Conservation (phyloP, 345 rosid species). For the Raphanus raphanistrum region DNA sequence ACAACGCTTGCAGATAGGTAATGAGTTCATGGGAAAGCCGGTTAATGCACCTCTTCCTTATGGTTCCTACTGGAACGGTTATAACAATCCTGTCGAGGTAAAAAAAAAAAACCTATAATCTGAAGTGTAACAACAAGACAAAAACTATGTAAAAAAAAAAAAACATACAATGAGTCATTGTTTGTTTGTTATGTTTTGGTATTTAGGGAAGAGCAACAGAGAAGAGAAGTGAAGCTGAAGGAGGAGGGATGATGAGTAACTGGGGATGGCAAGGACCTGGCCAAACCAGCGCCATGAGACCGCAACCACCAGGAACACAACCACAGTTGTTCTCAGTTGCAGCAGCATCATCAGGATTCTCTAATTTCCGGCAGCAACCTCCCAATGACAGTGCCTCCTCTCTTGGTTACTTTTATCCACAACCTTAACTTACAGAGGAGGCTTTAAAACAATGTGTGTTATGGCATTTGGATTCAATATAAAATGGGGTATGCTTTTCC, state of each 20-base stretch:
- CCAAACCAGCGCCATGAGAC: conserved; percentile 27
- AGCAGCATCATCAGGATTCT: conserved; percentile 49
- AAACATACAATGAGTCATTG: neutral
- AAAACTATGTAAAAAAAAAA: neutral
- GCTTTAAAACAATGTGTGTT: neutral
- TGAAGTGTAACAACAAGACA: neutral
- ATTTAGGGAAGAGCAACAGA: conserved; percentile 31
- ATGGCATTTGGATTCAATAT: neutral
- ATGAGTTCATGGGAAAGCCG: conserved; percentile 33
- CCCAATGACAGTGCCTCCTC: conserved; percentile 30
- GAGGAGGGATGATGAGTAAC: conserved; percentile 29
- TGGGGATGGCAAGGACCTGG: conserved; percentile 42
- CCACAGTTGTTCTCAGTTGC: conserved; percentile 35
- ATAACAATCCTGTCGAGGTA: conserved; percentile 34
- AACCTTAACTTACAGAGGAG: conserved; percentile 22
- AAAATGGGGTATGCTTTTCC: conserved; percentile 10
- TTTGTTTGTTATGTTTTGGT: neutral
- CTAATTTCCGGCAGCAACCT: conserved; percentile 41
- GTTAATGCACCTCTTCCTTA: conserved; percentile 31
- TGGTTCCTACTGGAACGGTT: conserved; percentile 40
- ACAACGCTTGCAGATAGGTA: conserved; percentile 22
- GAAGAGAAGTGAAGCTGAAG: conserved; percentile 33
- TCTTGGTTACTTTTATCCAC: conserved; percentile 33
- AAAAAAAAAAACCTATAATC: neutral
- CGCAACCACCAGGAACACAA: conserved; percentile 21